Percentiles rank a stretch among this genome's conserved stretches.
Evolutionary conservation across 352 stramenopile genomes (phyloP).

Genomic region (Globisporangium solare): DNA sequence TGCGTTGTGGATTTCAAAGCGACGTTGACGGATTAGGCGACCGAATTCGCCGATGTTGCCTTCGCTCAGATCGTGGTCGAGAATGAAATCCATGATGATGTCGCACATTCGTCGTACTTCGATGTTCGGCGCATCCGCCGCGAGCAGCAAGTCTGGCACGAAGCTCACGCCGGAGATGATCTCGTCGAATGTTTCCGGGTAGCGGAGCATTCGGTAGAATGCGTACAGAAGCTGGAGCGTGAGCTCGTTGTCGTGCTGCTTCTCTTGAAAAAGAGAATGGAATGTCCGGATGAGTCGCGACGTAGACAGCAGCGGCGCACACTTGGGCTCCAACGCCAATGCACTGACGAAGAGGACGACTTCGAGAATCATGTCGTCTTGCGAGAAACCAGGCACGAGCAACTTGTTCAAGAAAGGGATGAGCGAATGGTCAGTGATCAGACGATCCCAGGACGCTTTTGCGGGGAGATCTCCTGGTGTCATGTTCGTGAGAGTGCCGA

Average conservation of each 20-base stretch:
- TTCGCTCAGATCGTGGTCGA: constrained; percentile 73
- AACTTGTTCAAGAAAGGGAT: constrained; percentile 89
- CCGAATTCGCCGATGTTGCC: constrained; percentile 66
- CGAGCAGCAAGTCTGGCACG: constrained; percentile 71
- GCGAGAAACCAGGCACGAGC: constrained; percentile 90
- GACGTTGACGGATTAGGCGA: constrained; percentile 69
- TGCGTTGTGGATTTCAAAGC: constrained; percentile 85
- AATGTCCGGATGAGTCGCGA: constrained; percentile 74
- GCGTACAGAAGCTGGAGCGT: constrained; percentile 77
- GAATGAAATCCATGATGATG: constrained; percentile 80
- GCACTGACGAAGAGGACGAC: constrained; percentile 84
- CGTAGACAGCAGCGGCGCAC: constrained; percentile 63
- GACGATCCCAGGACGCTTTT: constrained; percentile 86
- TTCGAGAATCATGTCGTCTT: constrained; percentile 91
- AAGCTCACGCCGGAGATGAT: constrained; percentile 71
- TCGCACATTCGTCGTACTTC: constrained; percentile 86
- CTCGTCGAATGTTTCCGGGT: constrained; percentile 76
- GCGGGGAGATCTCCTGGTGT: constrained; percentile 87
- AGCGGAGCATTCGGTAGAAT: constrained; percentile 74
- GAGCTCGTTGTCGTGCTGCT: constrained; percentile 84
- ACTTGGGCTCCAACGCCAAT: constrained; percentile 81
- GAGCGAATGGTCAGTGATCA: constrained; percentile 84
- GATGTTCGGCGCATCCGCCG: constrained; percentile 71
- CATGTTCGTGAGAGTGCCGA: constrained; percentile 91
- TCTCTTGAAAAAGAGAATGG: constrained; percentile 81